Conservation (phyloP, 2,329 filamentous ascomycete species). For the Acarospora socialis region DNA sequence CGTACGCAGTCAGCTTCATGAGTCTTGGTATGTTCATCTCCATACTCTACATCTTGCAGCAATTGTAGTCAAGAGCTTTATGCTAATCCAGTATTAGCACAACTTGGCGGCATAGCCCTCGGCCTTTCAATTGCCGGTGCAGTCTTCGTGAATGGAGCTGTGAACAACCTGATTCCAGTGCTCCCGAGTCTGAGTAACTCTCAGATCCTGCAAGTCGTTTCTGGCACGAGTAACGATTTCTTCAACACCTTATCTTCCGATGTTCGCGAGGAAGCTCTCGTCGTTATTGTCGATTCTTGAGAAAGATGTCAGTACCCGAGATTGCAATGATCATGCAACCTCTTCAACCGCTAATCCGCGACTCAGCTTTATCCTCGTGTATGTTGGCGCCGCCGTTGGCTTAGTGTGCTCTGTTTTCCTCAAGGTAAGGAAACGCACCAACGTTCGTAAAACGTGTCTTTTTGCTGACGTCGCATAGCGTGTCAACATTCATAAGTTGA, state of each 20-base stretch:
- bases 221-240: neutral
- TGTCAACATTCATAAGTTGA: too few relatives aligned
- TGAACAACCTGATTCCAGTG: neutral
- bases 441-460: too few relatives aligned
- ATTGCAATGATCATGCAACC: too few relatives aligned
- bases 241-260: neutral
- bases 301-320: neutral
- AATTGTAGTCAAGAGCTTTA: neutral
- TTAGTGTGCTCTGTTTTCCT: neutral
- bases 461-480: too few relatives aligned
- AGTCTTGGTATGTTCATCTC: neutral
- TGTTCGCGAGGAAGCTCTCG: neutral
- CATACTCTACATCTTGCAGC: neutral
- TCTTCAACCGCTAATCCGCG: too few relatives aligned
- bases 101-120: neutral
- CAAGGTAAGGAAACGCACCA: too few relatives aligned
- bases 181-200: neutral
- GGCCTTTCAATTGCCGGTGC: neutral
- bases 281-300: neutral
- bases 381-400: neutral
- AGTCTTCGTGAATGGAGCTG: neutral
- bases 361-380: neutral
- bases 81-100: constrained; percentile 1
- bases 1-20: constrained; percentile 1
- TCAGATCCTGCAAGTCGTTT: neutral